Base-by-base conservation (phyloP, 2,329 filamentous ascomycete genomes). In the Alternaria consortialis region DNA sequence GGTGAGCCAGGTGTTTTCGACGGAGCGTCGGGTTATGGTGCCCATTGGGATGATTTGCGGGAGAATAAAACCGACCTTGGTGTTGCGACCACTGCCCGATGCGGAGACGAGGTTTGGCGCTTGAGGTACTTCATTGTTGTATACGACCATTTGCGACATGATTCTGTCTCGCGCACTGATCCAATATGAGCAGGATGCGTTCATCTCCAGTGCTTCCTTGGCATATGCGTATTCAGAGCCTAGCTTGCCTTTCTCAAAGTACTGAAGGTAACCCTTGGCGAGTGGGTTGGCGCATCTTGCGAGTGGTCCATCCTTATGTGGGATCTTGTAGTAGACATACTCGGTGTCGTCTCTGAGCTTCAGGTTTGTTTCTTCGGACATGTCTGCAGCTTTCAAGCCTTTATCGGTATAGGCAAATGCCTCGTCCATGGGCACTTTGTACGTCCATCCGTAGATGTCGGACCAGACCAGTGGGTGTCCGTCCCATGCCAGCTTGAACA, bases 41-140 rank as follows among this genome's bases (percentile, higher is more conserved):
- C 95, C 95, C 95, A 99, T 99, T 0, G 95, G 95, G 56, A 99
- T 97, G 61, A 99, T 84, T 73, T 99, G 95, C 0, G 95, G 95
- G 20, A 99, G 80, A 63, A 99, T 99, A 72, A 92, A 97, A 1
- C 95, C 95, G n/a, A 86, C 72, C 70, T 70, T 56, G 43, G 68
- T 63, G 39, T 67, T 60, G 70, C 65, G 36, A 40, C 71, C 59
- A 34, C 55, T 56, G 27, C 62, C 55, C 20, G 71, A 73, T 1
- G 74, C 66, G 1, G 74, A 74, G 5, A 25, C 31, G 1, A 74
- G 60, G 37, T 73, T 69, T 15, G 64, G 61, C 53, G 64, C 60
- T 58, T 65, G 60, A 3, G 58, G 53, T 8, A 69, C 57, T 44
- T 96, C 89, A 34, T 89, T 84, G 60, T 93, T 85, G 75, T 97